Evolutionary conservation across 2,329 filamentous ascomycete species (phyloP), one percentile per base, ranked within the genome.

Genomic region (Xylariaceae sp.): DNA sequence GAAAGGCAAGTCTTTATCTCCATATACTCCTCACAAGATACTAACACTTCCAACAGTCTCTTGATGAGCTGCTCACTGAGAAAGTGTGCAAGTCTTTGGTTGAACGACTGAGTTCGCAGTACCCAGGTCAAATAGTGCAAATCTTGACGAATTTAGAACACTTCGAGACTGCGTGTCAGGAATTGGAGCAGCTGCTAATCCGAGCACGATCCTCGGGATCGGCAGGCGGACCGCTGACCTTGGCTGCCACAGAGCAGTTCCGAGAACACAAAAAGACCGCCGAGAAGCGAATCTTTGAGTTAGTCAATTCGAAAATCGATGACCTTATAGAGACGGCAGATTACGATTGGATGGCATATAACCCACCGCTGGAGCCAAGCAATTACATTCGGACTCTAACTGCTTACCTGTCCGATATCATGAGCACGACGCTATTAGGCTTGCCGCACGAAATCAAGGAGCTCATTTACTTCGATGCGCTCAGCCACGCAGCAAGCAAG

Each of bases 301-400:
- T 99, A 0, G 94, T 99, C 59, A 97, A 99, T 75, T 95, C 90
- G 52, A 99, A 99, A 77, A 97, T 99, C 64, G 93, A 97, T 67
- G 94, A 99, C 69, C 82, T 99, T 9, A 89, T 99, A 49, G 93
- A 97, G 65, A 97, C 92, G 0, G 93, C 94, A 26, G 94, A 99
- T 73, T 99, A 99, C 69, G 91, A 97, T 71, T 99, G 94, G 79
- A 78, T 75, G 59, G 73, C 79, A 2, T 77, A 81, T 3, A 83
- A 79, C 6, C 76, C 84, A 20, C 84, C 87, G 15, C 77, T 78
- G 0, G 89, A 94, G 64, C 90, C 92, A 1, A 94, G 89, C 70
- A 92, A 87, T 62, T 99, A 99, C 74, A 96, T 99, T 85, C 88
- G 94, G 69, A 96, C 94, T 4, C 77, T 99, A 57, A 99, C 93